These are phyloP conservation scores for Aspergillus sp. DNA, from an alignment of 2,329 filamentous ascomycete species.

Conservation along the genomic window DNA sequence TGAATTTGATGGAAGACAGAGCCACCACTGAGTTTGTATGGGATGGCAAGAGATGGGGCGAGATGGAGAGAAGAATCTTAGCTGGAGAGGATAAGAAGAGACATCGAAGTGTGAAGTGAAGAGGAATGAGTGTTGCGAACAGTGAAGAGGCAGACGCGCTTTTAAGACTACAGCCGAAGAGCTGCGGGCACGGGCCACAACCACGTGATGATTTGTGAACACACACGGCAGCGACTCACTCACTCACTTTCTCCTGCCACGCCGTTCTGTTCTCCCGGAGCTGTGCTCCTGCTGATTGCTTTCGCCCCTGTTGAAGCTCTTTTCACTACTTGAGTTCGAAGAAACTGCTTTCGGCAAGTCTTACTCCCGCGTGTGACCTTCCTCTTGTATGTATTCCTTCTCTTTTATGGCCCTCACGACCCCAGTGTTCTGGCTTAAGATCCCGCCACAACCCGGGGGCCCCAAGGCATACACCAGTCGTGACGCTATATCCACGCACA, in stretches of 20 bases:
- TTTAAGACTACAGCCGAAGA: no score
- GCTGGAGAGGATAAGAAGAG: no score
- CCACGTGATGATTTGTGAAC: not conserved
- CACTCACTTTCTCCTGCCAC: not conserved
- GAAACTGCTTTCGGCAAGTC: not conserved
- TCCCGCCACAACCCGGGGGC: slow-evolving; percentile 2
- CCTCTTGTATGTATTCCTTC: not conserved
- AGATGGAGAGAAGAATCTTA: no score
- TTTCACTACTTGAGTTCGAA: not conserved
- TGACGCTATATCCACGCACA: slow-evolving; percentile 43
- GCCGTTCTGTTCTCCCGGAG: not conserved
- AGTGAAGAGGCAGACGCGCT: no score
- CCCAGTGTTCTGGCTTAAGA: slow-evolving; percentile 2
- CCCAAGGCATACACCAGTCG: slow-evolving; percentile 16
- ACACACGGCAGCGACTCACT: not conserved
- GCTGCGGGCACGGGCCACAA: not conserved
- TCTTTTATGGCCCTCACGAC: not conserved
- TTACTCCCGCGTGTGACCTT: not conserved
- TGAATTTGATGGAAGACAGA: no score
- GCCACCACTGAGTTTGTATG: no score
- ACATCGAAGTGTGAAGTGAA: no score
- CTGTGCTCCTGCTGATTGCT: not conserved
- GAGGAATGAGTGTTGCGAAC: no score
- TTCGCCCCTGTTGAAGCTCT: no score
- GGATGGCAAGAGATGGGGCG: no score